A percentile compares a stretch with the other conserved stretches of the same genome.
These are phyloP conservation scores for Trichoderma hamatum DNA, from an alignment of 2,329 filamentous ascomycete species.

Conservation along the genomic window DNA sequence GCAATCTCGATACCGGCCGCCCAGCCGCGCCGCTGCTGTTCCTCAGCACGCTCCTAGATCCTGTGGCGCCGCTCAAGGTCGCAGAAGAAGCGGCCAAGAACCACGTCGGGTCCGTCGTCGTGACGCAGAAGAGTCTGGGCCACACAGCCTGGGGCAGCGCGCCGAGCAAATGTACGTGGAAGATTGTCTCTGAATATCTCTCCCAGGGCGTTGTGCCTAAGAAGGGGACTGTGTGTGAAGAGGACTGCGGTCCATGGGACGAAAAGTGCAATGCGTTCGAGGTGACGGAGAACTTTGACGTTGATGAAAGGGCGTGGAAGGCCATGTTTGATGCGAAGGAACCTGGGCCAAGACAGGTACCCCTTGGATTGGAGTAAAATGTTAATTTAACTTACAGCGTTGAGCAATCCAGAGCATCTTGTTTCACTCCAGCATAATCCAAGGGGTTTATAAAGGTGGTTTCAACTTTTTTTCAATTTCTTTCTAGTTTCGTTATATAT, in stretches of 20 bases:
- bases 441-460: not conserved
- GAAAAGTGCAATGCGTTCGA: slow-evolving; percentile 1
- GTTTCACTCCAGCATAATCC: too few relatives aligned
- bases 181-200: slow-evolving; percentile 31
- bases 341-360: not conserved
- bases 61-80: slow-evolving; percentile 46
- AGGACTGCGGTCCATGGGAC: slow-evolving; percentile 32
- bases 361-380: slow-evolving; percentile 10
- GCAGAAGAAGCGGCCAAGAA: slow-evolving; percentile 28
- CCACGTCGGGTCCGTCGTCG: slow-evolving; percentile 32
- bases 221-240: slow-evolving; percentile 29
- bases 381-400: not conserved
- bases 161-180: slow-evolving; percentile 30
- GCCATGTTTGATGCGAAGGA: not conserved
- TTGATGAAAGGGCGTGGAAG: not conserved
- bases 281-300: not conserved
- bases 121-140: slow-evolving; percentile 33
- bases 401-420: too few relatives aligned
- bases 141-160: slow-evolving; percentile 27
- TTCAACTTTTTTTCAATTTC: not conserved
- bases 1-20: slow-evolving; percentile 31
- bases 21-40: slow-evolving; percentile 49
- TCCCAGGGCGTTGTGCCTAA: slow-evolving; percentile 31
- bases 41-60: slow-evolving; percentile 46
- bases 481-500: not conserved